A percentile compares a stretch with the other conserved stretches of the same genome.
phyloP scores from a whole-genome alignment of 2,329 filamentous ascomycete species.

The Exophiala oligosperma region DNA sequence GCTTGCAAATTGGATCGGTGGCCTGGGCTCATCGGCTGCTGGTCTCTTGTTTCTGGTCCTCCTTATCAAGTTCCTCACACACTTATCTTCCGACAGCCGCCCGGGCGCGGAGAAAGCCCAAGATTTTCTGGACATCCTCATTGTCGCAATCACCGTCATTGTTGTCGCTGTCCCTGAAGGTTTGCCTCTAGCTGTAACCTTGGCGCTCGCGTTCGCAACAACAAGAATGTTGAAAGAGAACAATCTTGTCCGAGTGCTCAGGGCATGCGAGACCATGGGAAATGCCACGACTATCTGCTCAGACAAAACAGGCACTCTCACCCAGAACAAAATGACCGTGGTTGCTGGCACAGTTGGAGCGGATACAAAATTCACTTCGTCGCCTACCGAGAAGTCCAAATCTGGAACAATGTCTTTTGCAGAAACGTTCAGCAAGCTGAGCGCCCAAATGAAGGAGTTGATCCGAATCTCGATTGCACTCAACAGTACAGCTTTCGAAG shows the following conservation, averaged over 20 bases:
- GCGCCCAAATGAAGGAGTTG: slow-evolving; percentile 36
- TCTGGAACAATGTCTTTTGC: slow-evolving; percentile 14
- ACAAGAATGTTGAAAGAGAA: slow-evolving; percentile 76
- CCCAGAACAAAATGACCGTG: slow-evolving; percentile 74
- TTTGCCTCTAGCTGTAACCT: slow-evolving; percentile 73
- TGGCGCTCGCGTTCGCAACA: slow-evolving; percentile 74
- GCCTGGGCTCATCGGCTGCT: slow-evolving; percentile 71
- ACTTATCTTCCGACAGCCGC: slow-evolving; percentile 55
- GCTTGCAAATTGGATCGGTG: slow-evolving; percentile 75
- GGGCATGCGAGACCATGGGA: slow-evolving; percentile 79
- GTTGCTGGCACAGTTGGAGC: slow-evolving; percentile 69
- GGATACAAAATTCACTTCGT: slow-evolving; percentile 50
- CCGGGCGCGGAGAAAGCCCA: slow-evolving; percentile 75
- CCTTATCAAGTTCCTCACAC: slow-evolving; percentile 79
- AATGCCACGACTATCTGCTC: slow-evolving; percentile 79
- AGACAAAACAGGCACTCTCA: slow-evolving; percentile 73
- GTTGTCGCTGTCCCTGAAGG: slow-evolving; percentile 79
- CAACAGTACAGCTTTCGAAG: slow-evolving; percentile 73
- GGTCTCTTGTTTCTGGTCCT: slow-evolving; percentile 82
- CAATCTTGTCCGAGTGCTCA: slow-evolving; percentile 73
- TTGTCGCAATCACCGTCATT: slow-evolving; percentile 76
- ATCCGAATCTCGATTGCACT: slow-evolving; percentile 45
- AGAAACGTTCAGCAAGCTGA: slow-evolving; percentile 30
- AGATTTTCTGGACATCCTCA: slow-evolving; percentile 72
- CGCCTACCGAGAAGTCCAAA: slow-evolving; percentile 4